Evolutionary conservation across 495 filamentous ascomycete genomes (phyloP), one percentile per base, ranked within the genome.

Genomic region (Tirmania nivea): DNA sequence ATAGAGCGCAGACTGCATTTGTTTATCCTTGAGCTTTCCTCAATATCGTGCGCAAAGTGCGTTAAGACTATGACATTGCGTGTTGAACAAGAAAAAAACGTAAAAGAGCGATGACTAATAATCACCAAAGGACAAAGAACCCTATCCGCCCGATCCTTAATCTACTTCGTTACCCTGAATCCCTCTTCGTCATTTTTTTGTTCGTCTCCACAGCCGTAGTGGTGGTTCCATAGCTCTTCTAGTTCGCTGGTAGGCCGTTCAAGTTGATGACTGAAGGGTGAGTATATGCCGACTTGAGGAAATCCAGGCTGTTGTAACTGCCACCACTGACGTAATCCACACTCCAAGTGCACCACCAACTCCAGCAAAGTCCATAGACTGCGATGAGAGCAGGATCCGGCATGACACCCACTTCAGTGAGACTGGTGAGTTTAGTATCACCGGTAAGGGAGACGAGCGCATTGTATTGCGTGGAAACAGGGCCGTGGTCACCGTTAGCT

Each of bases 381-480:
- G 66, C 59, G 11, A 71, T 55, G 12, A 65, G 59, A 0, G 59
- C 64, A 6, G 70, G 71, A 10, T 69, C 63, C 5, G 70, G 70
- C 1, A 70, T 68, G 0, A 67, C 65, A 8, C 70, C 71, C 0
- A 73, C 69, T 54, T 73, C 71, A 25, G 69, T 53, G 2, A 69
- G 69, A 0, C 67, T 69, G 47, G 72, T 70, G 56, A 73, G 59
- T 63, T 73, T 73, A 45, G 62, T 71, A 56, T 73, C 68, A 10
- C 57, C 47, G 0, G 69, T 68, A 1, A 73, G 65, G 3, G 63
- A 60, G 25, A 71, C 57, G 31, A 73, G 63, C 48, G 65, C 52
- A 31, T 71, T 69, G 53, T 71, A 73, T 48, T 71, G 69, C 21
- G 59, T 51, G 37, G 53, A 58, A 8, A 61, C 8, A 3, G 58